These are phyloP conservation scores for Nakazawaea ernobii DNA, from an alignment of 805 yeast genomes.

Conservation along the genomic window DNA sequence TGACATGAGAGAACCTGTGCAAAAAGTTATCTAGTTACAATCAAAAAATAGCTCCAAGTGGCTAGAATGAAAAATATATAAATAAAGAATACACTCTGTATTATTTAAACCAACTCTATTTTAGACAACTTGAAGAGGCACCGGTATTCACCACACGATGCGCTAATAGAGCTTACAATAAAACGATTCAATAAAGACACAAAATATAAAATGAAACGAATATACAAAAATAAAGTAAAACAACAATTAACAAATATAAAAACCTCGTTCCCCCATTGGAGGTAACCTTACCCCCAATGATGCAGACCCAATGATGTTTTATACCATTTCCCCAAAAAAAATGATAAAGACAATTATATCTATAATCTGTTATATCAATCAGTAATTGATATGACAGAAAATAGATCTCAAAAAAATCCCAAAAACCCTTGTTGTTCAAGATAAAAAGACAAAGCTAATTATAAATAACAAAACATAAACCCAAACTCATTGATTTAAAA, in stretches of 20 bases:
- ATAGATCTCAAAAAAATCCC: background rate
- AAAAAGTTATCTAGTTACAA: no score
- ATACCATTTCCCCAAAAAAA: background rate
- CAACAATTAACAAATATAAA: background rate
- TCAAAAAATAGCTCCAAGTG: background rate
- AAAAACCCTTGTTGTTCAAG: background rate
- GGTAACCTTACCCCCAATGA: slow-evolving; percentile 11
- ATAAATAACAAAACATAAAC: no score
- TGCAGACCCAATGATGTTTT: slow-evolving; percentile 7
- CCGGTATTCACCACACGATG: background rate
- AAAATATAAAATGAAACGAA: background rate
- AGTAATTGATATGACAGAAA: background rate
- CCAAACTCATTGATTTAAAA: background rate
- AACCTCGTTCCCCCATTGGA: slow-evolving; percentile 10
- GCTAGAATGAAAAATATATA: background rate
- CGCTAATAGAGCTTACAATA: background rate
- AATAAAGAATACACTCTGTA: no score
- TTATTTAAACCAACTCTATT: no score
- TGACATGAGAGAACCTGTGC: no score
- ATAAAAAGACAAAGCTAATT: background rate
- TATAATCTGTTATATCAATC: background rate
- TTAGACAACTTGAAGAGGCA: no score
- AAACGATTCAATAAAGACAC: background rate
- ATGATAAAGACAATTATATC: background rate
- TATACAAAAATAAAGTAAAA: background rate